Evolutionary conservation across 805 yeast species (phyloP).

Genomic region (Metschnikowia aberdeeniae): DNA sequence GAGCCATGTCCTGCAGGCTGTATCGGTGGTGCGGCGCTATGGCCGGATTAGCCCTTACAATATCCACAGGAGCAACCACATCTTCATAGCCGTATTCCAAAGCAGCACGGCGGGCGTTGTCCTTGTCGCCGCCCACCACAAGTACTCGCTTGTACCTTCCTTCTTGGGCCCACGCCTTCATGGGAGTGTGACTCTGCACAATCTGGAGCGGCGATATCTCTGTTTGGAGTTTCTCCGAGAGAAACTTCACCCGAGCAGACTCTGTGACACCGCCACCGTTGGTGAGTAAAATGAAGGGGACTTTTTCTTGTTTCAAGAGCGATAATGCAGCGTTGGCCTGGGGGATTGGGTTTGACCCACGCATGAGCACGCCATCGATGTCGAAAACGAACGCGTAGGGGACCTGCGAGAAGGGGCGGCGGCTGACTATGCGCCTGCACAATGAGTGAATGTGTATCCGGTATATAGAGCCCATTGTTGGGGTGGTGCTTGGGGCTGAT

Average conservation of each 20-base stretch:
- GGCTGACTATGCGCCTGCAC: background rate
- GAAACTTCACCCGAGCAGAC: constrained; percentile 48
- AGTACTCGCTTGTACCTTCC: constrained; percentile 54
- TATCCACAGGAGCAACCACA: constrained; percentile 70
- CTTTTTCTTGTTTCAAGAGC: constrained; percentile 45
- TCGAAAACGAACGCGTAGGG: constrained; percentile 37
- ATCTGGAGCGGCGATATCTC: constrained; percentile 59
- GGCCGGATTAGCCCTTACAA: constrained; percentile 52
- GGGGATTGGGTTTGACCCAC: constrained; percentile 66
- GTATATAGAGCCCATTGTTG: no score
- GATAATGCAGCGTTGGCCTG: constrained; percentile 60
- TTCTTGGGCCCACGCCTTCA: constrained; percentile 52
- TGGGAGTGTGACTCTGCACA: constrained; percentile 86
- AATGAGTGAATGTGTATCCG: no score
- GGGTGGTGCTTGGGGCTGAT: background rate
- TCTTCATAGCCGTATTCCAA: constrained; percentile 70
- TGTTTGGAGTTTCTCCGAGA: constrained; percentile 43
- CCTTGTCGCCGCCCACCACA: constrained; percentile 80
- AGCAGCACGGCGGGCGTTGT: constrained; percentile 70
- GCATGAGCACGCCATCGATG: constrained; percentile 84
- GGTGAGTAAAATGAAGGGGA: constrained; percentile 82
- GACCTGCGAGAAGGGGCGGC: constrained; percentile 1
- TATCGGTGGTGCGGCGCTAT: constrained; percentile 69
- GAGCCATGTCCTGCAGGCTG: constrained; percentile 40
- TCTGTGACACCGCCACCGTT: constrained; percentile 89